Evolutionary conservation across 2,329 filamentous ascomycete genomes (phyloP).

Genomic region (Nannizziopsis arthrosporioides): DNA sequence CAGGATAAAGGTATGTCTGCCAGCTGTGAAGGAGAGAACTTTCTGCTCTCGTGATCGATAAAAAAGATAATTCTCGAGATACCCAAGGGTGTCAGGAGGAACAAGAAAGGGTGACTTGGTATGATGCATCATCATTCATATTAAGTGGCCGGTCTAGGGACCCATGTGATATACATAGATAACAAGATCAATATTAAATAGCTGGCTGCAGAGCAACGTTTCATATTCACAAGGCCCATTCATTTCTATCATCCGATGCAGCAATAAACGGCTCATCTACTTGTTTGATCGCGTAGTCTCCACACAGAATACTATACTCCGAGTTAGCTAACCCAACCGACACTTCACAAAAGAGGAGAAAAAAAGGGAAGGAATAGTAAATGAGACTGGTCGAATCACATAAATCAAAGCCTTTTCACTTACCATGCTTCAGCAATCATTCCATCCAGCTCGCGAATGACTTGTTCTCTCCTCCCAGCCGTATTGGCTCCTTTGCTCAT

Average conservation of each 20-base stretch:
- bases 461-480: slow-evolving; percentile 57
- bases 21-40: too few species aligned
- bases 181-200: neutral
- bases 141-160: neutral
- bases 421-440: slow-evolving; percentile 83
- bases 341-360: too few species aligned
- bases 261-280: slow-evolving; percentile 88
- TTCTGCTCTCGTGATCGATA: neutral
- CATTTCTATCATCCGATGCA: slow-evolving; percentile 57
- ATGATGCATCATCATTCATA: neutral
- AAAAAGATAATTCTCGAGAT: neutral
- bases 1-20: too few species aligned
- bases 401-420: slow-evolving; percentile 26
- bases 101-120: neutral
- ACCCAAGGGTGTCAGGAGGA: neutral
- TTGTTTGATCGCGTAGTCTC: slow-evolving; percentile 85
- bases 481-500: slow-evolving; percentile 64
- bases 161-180: neutral
- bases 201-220: neutral
- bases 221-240: slow-evolving; percentile 57
- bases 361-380: slow-evolving; percentile 4
- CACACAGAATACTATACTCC: slow-evolving; percentile 67
- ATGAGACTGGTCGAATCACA: neutral
- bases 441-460: slow-evolving; percentile 81
- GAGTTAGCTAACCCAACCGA: too few species aligned